phyloP scores from a whole-genome alignment of 2,329 filamentous ascomycete species.

The Stagonosporopsis cucurbitacearum region DNA sequence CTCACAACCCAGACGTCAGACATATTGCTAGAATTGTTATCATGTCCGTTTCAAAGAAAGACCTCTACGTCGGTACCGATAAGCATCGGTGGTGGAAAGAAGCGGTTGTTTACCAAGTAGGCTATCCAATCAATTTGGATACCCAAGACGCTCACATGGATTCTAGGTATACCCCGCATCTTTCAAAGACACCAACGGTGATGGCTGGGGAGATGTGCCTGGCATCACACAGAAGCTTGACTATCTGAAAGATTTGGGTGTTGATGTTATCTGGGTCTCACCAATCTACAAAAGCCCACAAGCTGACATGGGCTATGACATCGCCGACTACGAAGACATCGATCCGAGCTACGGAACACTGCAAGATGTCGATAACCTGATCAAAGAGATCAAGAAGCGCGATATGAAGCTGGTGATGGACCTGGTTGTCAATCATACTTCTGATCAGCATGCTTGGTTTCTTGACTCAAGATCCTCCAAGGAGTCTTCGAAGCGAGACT shows the following conservation, averaged over 20 bases:
- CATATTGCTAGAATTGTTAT: background rate
- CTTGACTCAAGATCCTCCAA: slow-evolving; percentile 59
- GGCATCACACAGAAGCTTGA: slow-evolving; percentile 64
- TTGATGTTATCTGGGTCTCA: slow-evolving; percentile 47
- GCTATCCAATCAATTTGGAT: background rate
- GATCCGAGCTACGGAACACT: slow-evolving; percentile 50
- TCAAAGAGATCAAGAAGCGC: slow-evolving; percentile 45
- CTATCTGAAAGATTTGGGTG: slow-evolving; percentile 59
- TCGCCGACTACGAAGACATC: slow-evolving; percentile 51
- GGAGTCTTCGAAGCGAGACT: slow-evolving; percentile 57
- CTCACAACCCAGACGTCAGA: background rate
- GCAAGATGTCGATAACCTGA: slow-evolving; percentile 49
- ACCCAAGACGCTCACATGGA: background rate
- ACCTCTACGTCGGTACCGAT: slow-evolving; percentile 41
- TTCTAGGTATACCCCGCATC: slow-evolving; percentile 63
- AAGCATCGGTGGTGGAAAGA: slow-evolving; percentile 65
- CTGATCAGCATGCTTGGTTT: slow-evolving; percentile 62
- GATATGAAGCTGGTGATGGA: slow-evolving; percentile 51
- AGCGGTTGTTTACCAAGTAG: slow-evolving; percentile 62
- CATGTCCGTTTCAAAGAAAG: slow-evolving; percentile 21
- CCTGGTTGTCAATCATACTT: slow-evolving; percentile 52
- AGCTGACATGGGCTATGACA: slow-evolving; percentile 53
- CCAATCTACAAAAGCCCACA: slow-evolving; percentile 57
- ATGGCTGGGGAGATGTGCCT: slow-evolving; percentile 63
- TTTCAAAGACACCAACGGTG: slow-evolving; percentile 64